Percentiles rank a stretch among this genome's conserved stretches.
phyloP scores from a whole-genome alignment of 805 yeast species.

The Saccharomycopsis sp. region DNA sequence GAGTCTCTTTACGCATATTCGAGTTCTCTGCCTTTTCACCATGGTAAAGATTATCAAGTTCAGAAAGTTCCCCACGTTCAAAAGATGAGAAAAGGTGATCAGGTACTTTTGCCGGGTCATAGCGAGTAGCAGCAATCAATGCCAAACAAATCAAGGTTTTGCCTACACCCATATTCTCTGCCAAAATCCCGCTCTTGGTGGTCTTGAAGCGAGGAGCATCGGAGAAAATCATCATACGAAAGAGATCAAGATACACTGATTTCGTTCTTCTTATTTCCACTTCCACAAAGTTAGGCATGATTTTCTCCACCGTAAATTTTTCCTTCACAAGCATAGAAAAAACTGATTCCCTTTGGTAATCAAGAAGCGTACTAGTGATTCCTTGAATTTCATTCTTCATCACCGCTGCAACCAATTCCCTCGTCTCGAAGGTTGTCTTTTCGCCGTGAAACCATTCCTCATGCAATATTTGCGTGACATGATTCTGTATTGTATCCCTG shows the following conservation, averaged over 20 bases:
- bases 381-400: constrained; percentile 36
- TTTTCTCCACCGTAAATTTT: constrained; percentile 26
- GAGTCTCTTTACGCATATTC: too few species aligned
- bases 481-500: constrained; percentile 10
- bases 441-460: background rate
- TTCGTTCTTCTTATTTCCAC: constrained; percentile 21
- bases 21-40: too few species aligned
- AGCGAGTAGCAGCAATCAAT: constrained; percentile 48
- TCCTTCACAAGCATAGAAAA: constrained; percentile 55
- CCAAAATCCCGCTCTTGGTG: constrained; percentile 65
- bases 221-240: constrained; percentile 26
- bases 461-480: background rate
- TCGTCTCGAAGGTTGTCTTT: background rate
- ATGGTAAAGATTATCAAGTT: too few species aligned
- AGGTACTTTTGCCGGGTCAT: constrained; percentile 44
- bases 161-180: constrained; percentile 83
- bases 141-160: constrained; percentile 70
- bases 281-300: constrained; percentile 32
- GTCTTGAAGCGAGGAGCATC: constrained; percentile 39
- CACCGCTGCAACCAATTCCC: constrained; percentile 24
- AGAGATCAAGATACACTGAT: constrained; percentile 34
- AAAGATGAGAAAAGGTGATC: background rate
- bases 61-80: background rate
- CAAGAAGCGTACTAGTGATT: constrained; percentile 43
- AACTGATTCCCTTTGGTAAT: constrained; percentile 55